Evolutionary conservation across 2,329 filamentous ascomycete species (phyloP), one percentile per base, ranked within the genome.

Genomic region (Sporothrix brasiliensis): DNA sequence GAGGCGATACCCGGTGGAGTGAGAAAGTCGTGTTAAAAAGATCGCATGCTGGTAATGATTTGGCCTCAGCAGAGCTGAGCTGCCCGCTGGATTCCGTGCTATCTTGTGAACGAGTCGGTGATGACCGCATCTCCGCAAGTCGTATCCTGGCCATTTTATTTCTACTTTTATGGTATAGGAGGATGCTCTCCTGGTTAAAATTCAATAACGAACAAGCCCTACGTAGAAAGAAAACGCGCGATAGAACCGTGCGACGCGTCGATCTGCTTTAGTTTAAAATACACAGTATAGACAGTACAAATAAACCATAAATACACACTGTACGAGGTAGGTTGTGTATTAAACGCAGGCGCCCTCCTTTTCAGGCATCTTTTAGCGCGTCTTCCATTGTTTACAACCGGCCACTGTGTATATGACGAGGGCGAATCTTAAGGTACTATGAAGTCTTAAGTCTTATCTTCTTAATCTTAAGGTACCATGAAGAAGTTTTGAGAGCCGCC

Each of bases 21-120:
- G 86, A 85, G 73, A 87, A 88, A 16, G 86, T 87, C 0, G 84
- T 87, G 78, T 87, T 85, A 80, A 86, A 87, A 76, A 89, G 53
- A 44, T 72, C 65, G 70, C 71, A 70, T 53, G n/a, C 9, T n/a
- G 85, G 56, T 24, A 52, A 53, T 2, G 30, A 4, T 7, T 3
- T 9, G 39, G n/a, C 21, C 27, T 69, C 68, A 7, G 1, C 1
- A 6, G 58, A 56, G n/a, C 30, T 27, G 11, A 7, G 19, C 14
- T 13, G 52, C 39, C 54, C 19, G 24, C 6, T 34, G 2, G 44
- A 60, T 16, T 10, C 67, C 9, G 34, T n/a, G 11, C 41, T 50
- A 1, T n/a, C 27, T 13, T 50, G 53, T 10, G 67, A 56, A 4
- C 2, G 41, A 10, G 24, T n/a, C 27, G 41, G 24, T 19, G 68